Conservation (phyloP, 106 monocot genomes). For the Apostasia ramifera region DNA sequence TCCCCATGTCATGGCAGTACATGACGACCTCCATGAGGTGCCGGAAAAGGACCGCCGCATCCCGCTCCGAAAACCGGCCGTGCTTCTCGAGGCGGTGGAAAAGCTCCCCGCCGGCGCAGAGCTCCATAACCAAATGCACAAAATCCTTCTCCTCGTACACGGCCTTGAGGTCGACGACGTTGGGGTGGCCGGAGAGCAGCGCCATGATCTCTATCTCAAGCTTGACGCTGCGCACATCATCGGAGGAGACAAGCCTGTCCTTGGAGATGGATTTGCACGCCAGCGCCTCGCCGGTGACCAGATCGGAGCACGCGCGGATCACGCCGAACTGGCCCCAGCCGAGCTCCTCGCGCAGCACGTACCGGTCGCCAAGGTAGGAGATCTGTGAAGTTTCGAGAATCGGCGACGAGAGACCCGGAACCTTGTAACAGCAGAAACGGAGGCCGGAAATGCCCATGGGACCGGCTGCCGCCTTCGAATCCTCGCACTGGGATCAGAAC, state of each 20-base stretch:
- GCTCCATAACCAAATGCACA: conserved; percentile 85
- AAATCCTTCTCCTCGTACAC: conserved; percentile 68
- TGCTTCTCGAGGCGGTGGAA: conserved; percentile 62
- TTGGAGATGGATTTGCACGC: conserved; percentile 95
- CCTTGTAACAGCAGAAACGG: conserved; percentile 48
- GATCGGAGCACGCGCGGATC: conserved; percentile 60
- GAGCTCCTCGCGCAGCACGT: conserved; percentile 49
- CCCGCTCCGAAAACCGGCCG: conserved; percentile 56
- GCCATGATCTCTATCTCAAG: conserved; percentile 95
- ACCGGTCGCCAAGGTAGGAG: conserved; percentile 53
- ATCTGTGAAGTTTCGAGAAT: conserved; percentile 57
- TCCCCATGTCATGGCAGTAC: conserved; percentile 77
- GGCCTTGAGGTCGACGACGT: conserved; percentile 73
- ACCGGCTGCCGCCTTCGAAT: neutral
- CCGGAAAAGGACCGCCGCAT: conserved; percentile 52
- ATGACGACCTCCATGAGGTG: conserved; percentile 75
- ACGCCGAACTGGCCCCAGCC: conserved; percentile 94
- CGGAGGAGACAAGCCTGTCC: conserved; percentile 60
- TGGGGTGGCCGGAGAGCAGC: conserved; percentile 70
- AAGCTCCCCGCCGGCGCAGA: conserved; percentile 81
- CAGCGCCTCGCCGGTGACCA: conserved; percentile 41
- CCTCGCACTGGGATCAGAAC: neutral
- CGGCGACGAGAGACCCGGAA: conserved; percentile 30
- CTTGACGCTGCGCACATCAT: conserved; percentile 63
- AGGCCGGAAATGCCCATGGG: neutral